Base-by-base conservation (phyloP, 257 asterid species). In the Nicotiana sylvestris region DNA sequence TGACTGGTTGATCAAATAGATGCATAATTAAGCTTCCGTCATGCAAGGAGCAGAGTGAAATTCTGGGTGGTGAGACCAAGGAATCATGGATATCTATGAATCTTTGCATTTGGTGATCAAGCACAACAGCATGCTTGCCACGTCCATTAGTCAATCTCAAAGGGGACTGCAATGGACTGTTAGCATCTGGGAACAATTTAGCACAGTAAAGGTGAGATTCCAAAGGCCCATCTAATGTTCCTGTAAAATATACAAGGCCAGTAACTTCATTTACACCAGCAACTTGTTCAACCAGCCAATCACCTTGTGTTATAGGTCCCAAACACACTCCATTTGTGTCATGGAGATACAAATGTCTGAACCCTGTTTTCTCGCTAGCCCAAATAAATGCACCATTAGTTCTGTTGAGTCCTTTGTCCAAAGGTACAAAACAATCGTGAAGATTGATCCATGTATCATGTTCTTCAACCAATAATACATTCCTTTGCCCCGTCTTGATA, bases 331-430 rank as follows among this genome's bases (percentile, higher is more conserved):
- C 99, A 46, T 91, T 88, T 0, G 76, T 33, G 68, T 95, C 93
- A 13, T 94, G 93, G 83, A 95, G 78, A 85, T 95, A 94, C 80
- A 95, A 88, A 88, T 94, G 99, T 61, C 93, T 87, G 85, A 90
- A 95, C 76, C 98, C 99, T 1, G 97, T 90, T 89, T 86, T 93
- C 85, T 95, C 99, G 55, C 99, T 92, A 0, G 97, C 96, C 99
- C 99, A 95, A 80, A 94, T 88, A 88, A 95, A 95, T 6, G 97
- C 97, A 15, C 92, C 92, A 9, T 87, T 89, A 30, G 88, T 80
- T 83, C 83, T 88, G 72, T 86, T 79, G 12, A 90, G 93, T 81
- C 92, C 82, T 84, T 83, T 91, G 82, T 92, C 97, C 81, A 95
- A 77, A 74, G 97, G 92, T 69, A 95, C 89, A 87, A 95, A 95